These are phyloP conservation scores for Exophiala sp. DNA, from an alignment of 2,329 filamentous ascomycete genomes.

Conservation along the genomic window DNA sequence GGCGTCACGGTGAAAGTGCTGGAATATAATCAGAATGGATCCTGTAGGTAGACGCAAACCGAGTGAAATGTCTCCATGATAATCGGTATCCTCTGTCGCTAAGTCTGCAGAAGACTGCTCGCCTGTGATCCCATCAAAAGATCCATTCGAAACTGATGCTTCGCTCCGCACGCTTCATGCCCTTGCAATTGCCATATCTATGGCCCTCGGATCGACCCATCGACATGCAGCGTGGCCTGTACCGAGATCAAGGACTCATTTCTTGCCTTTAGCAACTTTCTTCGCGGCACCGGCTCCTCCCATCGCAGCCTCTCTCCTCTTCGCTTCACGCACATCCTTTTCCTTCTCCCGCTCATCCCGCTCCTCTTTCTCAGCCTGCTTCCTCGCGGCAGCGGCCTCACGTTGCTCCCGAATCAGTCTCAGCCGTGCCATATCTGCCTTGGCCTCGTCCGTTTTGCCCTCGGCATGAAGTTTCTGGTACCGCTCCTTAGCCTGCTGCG, in stretches of 20 bases:
- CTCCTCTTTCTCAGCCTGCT: conserved; percentile 68
- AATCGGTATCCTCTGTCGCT: too few species aligned
- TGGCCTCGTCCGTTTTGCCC: conserved; percentile 95
- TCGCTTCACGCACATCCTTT: conserved; percentile 38
- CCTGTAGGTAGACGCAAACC: too few species aligned
- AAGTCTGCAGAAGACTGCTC: too few species aligned
- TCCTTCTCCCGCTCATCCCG: conserved; percentile 40
- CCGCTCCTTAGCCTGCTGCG: conserved; percentile 80
- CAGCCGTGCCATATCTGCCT: conserved; percentile 80
- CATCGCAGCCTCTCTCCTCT: conserved; percentile 38
- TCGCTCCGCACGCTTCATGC: too few species aligned
- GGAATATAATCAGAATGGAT: too few species aligned
- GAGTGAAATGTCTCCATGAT: too few species aligned
- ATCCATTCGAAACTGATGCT: too few species aligned
- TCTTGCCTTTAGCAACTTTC: conserved; percentile 33
- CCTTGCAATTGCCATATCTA: too few species aligned
- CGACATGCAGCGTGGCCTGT: too few species aligned
- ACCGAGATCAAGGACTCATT: conserved; percentile 7
- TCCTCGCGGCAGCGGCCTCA: conserved; percentile 75
- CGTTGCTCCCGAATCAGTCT: conserved; percentile 79
- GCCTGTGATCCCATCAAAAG: too few species aligned
- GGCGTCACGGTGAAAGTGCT: too few species aligned
- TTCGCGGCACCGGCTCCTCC: conserved; percentile 30
- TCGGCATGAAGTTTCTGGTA: conserved; percentile 90
- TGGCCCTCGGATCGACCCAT: too few species aligned